A percentile compares a stretch with the other conserved stretches of the same genome.
phyloP scores from a whole-genome alignment of 176 grass and related monocot genomes.

The Saccharum spontaneum region DNA sequence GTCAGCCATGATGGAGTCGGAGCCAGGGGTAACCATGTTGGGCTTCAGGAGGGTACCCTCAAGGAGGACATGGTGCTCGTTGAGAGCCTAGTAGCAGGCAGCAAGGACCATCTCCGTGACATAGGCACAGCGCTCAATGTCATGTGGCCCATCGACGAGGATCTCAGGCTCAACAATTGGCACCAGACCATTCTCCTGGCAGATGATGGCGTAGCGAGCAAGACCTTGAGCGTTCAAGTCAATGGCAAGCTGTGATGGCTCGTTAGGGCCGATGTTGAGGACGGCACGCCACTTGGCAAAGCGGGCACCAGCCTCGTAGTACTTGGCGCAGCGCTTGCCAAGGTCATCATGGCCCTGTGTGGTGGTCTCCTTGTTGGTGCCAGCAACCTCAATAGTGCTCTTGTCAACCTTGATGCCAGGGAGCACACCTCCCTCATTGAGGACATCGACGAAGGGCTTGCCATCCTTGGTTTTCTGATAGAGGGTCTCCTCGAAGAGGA shows the following conservation, averaged over 20 bases:
- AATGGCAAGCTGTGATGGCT: slow-evolving; percentile 76
- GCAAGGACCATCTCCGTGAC: slow-evolving; percentile 63
- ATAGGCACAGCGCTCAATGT: slow-evolving; percentile 69
- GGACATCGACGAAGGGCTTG: slow-evolving; percentile 70
- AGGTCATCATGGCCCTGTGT: slow-evolving; percentile 87
- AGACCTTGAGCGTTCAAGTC: slow-evolving; percentile 78
- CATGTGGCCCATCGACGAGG: slow-evolving; percentile 73
- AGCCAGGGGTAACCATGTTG: slow-evolving; percentile 93
- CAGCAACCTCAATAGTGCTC: slow-evolving; percentile 64
- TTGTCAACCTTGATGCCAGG: slow-evolving; percentile 85
- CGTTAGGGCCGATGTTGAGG: slow-evolving; percentile 70
- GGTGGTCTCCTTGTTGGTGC: slow-evolving; percentile 76
- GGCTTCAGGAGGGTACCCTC: slow-evolving; percentile 85
- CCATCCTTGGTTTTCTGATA: slow-evolving; percentile 88
- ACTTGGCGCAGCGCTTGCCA: slow-evolving; percentile 80
- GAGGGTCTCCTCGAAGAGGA: slow-evolving; percentile 91
- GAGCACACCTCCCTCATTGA: too few species aligned
- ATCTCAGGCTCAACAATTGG: slow-evolving; percentile 92
- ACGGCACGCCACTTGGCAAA: slow-evolving; percentile 93
- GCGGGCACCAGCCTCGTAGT: slow-evolving; percentile 80
- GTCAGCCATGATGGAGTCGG: too few species aligned
- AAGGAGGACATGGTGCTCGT: slow-evolving; percentile 77
- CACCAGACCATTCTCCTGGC: slow-evolving; percentile 84
- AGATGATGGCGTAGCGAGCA: slow-evolving; percentile 84
- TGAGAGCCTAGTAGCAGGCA: slow-evolving; percentile 91